Percentiles rank a stretch among this genome's conserved stretches.
phyloP scores from a whole-genome alignment of 441 rosid species.

The Croton setiger region DNA sequence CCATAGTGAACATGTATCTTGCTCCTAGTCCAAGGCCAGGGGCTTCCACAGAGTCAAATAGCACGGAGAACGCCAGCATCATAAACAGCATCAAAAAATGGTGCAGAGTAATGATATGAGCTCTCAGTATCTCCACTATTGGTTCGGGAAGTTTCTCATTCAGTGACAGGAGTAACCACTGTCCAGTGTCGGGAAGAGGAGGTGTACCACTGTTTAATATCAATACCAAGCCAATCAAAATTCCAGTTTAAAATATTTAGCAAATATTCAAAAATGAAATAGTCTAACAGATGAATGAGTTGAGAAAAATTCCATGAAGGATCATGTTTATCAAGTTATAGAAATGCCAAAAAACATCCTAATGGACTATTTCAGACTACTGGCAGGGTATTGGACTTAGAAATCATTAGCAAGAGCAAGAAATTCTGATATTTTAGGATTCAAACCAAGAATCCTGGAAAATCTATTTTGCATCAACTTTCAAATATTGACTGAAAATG shows the following conservation, averaged over 20 bases:
- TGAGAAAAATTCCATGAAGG: conserved; percentile 5
- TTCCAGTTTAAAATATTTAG: conserved; percentile 14
- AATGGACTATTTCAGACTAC: not conserved
- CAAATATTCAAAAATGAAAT: conserved; percentile 10
- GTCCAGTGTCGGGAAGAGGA: conserved; percentile 94
- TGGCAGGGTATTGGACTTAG: not conserved
- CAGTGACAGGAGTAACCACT: conserved; percentile 80
- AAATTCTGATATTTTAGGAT: not conserved
- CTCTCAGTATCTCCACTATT: conserved; percentile 67
- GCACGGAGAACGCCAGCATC: conserved; percentile 86
- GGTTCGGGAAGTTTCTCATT: conserved; percentile 72
- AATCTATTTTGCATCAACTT: not conserved
- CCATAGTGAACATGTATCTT: conserved; percentile 87
- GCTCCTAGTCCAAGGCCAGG: conserved; percentile 94
- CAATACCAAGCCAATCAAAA: conserved; percentile 27
- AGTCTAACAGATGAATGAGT: conserved; percentile 10
- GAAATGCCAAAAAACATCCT: conserved; percentile 11
- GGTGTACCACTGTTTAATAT: conserved; percentile 48
- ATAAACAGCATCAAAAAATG: conserved; percentile 84
- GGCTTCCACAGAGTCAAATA: conserved; percentile 66
- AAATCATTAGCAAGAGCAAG: not conserved
- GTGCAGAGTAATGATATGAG: conserved; percentile 75
- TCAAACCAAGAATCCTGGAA: not conserved
- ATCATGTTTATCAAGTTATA: conserved; percentile 11
- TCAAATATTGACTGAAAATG: not conserved